phyloP scores from a whole-genome alignment of 2,329 filamentous ascomycete genomes.

The Clarireedia homoeocarpa region DNA sequence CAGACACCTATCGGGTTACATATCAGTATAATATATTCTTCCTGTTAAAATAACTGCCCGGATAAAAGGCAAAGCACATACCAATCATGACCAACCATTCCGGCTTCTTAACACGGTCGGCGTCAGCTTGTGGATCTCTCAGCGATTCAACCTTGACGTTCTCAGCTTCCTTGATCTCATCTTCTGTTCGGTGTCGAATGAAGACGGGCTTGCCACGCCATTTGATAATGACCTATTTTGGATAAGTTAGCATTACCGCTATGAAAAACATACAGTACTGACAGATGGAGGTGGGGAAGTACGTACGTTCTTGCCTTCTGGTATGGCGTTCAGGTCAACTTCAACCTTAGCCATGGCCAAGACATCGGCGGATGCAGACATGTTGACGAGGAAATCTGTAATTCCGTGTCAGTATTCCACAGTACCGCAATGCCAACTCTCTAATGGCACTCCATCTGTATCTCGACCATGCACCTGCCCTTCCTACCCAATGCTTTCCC shows the following conservation, averaged over 20 bases:
- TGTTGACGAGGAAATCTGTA: conserved; percentile 97
- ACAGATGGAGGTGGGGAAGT: not conserved
- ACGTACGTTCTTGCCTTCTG: conserved; percentile 98
- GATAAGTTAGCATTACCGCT: not conserved
- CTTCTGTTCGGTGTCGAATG: conserved; percentile 92
- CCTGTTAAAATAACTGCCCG: not conserved
- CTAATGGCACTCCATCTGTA: conserved; percentile 8
- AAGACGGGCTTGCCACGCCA: conserved; percentile 99
- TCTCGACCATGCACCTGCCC: not conserved
- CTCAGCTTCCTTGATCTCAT: conserved; percentile 94
- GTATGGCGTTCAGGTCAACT: conserved; percentile 84
- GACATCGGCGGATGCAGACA: conserved; percentile 98
- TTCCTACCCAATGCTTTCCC: not conserved
- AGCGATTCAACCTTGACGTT: conserved; percentile 73
- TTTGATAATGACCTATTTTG: conserved; percentile 84
- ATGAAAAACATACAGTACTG: not conserved
- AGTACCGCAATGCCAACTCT: conserved; percentile 9
- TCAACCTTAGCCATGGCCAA: conserved; percentile 99
- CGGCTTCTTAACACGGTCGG: conserved; percentile 92
- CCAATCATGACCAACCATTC: conserved; percentile 99
- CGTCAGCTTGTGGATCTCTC: conserved; percentile 85
- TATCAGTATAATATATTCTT: conserved; percentile 20
- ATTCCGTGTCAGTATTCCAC: conserved; percentile 8
- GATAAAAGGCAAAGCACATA: conserved; percentile 34
- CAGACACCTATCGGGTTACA: conserved; percentile 66